These are phyloP conservation scores for Alternaria postmessia DNA, from an alignment of 2,329 filamentous ascomycete genomes.

Conservation along the genomic window DNA sequence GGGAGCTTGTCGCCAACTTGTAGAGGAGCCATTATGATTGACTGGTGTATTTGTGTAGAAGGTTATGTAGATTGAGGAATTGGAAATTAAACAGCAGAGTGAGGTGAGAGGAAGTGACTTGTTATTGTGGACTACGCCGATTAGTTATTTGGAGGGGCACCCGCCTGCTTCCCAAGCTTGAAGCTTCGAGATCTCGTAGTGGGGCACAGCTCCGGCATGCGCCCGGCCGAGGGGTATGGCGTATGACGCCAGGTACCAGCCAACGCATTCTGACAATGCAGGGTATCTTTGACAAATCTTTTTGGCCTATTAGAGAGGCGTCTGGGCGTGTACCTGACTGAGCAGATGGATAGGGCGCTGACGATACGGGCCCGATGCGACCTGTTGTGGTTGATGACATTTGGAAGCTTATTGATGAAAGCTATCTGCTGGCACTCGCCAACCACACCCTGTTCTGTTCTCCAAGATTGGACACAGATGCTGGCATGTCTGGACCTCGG, in stretches of 20 bases:
- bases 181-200: constrained; percentile 28
- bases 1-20: constrained; percentile 87
- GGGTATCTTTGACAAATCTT: constrained; percentile 27
- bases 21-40: constrained; percentile 67
- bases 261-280: constrained; percentile 3
- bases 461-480: neutral
- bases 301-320: constrained; percentile 15
- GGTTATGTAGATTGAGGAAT: neutral
- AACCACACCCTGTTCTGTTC: neutral
- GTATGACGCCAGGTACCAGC: constrained; percentile 24
- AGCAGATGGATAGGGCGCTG: neutral
- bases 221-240: constrained; percentile 11
- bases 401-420: neutral
- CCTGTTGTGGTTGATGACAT: neutral
- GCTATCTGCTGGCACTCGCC: neutral
- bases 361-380: neutral
- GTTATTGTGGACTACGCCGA: neutral
- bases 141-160: constrained; percentile 19
- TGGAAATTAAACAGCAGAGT: neutral
- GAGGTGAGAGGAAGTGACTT: neutral
- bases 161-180: constrained; percentile 22
- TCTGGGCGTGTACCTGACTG: constrained; percentile 11
- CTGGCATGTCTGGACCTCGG: neutral
- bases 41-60: constrained; percentile 5
- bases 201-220: constrained; percentile 15